phyloP scores from a whole-genome alignment of 192 early-diverging fungal genomes.

The Coemansia nantahalensis region DNA sequence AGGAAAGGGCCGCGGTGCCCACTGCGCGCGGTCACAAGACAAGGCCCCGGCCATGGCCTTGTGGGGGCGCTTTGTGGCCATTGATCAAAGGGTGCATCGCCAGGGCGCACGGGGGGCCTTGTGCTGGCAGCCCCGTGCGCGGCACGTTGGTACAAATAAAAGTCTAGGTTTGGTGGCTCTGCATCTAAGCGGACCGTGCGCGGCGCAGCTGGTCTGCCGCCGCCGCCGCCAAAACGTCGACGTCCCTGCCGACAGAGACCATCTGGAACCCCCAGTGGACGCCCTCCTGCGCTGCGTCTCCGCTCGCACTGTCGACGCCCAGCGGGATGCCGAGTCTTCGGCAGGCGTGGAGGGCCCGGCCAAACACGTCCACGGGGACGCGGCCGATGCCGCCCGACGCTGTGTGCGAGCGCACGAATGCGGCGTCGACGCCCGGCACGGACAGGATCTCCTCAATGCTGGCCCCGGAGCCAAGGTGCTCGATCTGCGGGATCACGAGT shows the following conservation, averaged over 20 bases:
- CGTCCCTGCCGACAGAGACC: slow-evolving; percentile 33
- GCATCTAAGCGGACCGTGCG: slow-evolving; percentile 16
- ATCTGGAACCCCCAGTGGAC: slow-evolving; percentile 35
- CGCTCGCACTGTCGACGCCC: slow-evolving; percentile 27
- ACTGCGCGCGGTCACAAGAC: no score
- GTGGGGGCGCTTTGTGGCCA: no score
- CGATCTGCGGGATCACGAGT: slow-evolving; percentile 44
- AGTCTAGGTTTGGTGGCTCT: no score
- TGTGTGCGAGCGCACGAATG: slow-evolving; percentile 20
- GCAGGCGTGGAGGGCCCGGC: slow-evolving; percentile 4
- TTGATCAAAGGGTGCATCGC: no score
- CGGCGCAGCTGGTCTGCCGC: slow-evolving; percentile 40
- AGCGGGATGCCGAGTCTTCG: slow-evolving; percentile 20
- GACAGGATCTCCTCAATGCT: slow-evolving; percentile 36
- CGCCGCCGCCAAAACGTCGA: slow-evolving; percentile 20
- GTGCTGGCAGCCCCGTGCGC: no score
- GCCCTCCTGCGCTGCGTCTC: slow-evolving; percentile 15
- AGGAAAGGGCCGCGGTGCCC: no score
- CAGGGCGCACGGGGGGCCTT: no score
- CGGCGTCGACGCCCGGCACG: slow-evolving; percentile 43
- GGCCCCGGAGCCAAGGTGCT: slow-evolving; percentile 14
- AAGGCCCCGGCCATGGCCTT: no score
- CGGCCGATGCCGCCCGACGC: neutral
- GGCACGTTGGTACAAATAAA: no score
- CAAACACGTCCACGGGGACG: slow-evolving; percentile 6